These are phyloP conservation scores for Tricholoma matsutake DNA, from an alignment of 768 basidiomycete species.

Conservation along the genomic window DNA sequence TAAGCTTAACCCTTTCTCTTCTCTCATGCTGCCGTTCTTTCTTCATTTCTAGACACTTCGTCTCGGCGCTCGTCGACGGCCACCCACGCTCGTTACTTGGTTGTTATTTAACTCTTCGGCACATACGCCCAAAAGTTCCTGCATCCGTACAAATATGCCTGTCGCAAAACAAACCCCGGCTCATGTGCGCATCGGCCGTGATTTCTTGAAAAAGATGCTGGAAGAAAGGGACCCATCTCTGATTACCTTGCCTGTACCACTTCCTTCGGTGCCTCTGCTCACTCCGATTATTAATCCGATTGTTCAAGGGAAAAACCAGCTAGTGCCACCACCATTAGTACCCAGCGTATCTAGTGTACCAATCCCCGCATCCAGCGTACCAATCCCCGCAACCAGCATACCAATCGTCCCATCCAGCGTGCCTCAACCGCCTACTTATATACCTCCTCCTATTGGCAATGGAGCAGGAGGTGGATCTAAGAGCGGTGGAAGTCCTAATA, in stretches of 20 bases:
- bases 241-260: conserved; percentile 33
- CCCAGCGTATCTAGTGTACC: no score
- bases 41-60: neutral
- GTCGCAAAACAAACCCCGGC: conserved; percentile 4
- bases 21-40: neutral
- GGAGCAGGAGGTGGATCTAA: conserved; percentile 10
- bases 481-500: conserved; percentile 5
- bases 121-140: neutral
- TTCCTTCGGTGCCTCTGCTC: conserved; percentile 41
- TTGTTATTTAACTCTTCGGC: neutral
- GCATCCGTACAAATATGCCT: conserved; percentile 7
- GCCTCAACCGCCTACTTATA: conserved; percentile 3
- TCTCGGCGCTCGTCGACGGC: neutral
- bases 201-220: neutral
- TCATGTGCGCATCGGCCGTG: conserved; percentile 8
- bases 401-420: no score
- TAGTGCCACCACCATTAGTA: conserved; percentile 8
- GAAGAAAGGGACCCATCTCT: conserved; percentile 37
- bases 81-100: conserved; percentile 19
- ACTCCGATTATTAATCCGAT: conserved; percentile 34
- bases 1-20: neutral
- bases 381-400: neutral
- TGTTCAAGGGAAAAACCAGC: conserved; percentile 24
- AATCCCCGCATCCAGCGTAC: neutral
- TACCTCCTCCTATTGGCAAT: conserved; percentile 1